Evolutionary conservation across 2,329 filamentous ascomycete species (phyloP), one percentile per base, ranked within the genome.

Genomic region (Microsporum ferrugineum): DNA sequence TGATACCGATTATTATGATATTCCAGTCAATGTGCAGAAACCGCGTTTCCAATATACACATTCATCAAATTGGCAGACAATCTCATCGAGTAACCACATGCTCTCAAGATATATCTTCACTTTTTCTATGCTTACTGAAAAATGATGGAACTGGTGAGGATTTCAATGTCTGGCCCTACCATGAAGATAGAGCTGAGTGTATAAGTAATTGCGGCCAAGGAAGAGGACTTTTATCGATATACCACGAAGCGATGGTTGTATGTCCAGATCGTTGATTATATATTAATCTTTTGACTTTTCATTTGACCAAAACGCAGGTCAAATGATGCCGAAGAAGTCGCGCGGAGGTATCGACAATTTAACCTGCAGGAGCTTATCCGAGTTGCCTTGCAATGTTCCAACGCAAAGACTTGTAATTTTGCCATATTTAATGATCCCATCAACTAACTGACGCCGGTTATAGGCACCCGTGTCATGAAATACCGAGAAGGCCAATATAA

Each of bases 401-500:
- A 14, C n/a, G 45, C n/a, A 49, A 14, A 7, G n/a, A 14, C 31
- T 2, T 34, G 7, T 33, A 10, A 31, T 8, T 2, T 17, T 7
- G 0, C 8, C 36, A 29, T 12, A 29, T 5, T 17, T 3, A 34
- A 36, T 10, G 10, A 36, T 10, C 10, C 10, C 10, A 36, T 36
- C 34, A 10, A 36, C 10, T 2, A 34, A 51, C 29, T 59, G 12
- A 43, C 55, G 14, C n/a, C 57, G 5, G 8, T 23, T 8, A 31
- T 23, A 31, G 59, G 60, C 39, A 31, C 56, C 29, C 12, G 53
- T 2, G 59, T 73, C 38, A 45, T 63, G 5, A 73, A 72, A 64
- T 69, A 67, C 27, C 53, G 63, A 3, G 72, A 74, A 64, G 72
- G 71, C 0, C 62, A 69, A 27, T 67, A 68, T 62, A 74, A 71